A percentile compares a stretch with the other conserved stretches of the same genome.
These are phyloP conservation scores for Microbotryum scabiosae DNA, from an alignment of 1,284 basidiomycete genomes.

Conservation along the genomic window DNA sequence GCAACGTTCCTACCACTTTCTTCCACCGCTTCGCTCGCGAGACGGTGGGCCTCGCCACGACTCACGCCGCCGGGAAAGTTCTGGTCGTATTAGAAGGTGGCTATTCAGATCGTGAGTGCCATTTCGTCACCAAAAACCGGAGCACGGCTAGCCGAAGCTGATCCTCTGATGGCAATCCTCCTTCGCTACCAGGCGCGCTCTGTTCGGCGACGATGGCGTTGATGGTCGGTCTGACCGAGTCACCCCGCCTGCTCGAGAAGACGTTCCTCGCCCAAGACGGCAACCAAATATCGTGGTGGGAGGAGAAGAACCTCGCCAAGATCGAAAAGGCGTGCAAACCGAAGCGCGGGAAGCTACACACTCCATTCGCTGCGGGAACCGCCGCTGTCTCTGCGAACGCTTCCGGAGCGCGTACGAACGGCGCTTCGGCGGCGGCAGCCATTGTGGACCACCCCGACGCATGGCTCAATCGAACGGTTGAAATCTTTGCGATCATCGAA, in stretches of 20 bases:
- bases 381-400: background rate
- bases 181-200: constrained; percentile 47
- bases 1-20: constrained; percentile 81
- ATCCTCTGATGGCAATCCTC: no score
- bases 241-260: background rate
- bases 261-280: background rate
- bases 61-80: constrained; percentile 59
- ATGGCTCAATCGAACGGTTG: constrained; percentile 18
- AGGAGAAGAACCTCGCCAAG: constrained; percentile 8
- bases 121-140: constrained; percentile 12
- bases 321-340: constrained; percentile 21
- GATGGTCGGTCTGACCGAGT: constrained; percentile 51
- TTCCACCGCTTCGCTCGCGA: constrained; percentile 77
- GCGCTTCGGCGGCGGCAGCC: background rate
- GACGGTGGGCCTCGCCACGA: constrained; percentile 57
- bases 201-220: constrained; percentile 73
- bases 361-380: background rate
- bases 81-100: constrained; percentile 90
- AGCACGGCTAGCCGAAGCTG: no score
- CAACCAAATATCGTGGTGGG: constrained; percentile 9
- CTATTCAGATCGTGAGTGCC: constrained; percentile 63
- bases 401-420: background rate
- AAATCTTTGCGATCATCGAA: constrained; percentile 15
- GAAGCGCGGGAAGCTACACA: background rate
- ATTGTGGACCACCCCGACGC: constrained; percentile 2